phyloP scores from a whole-genome alignment of 345 rosid genomes.

The Acer saccharum region DNA sequence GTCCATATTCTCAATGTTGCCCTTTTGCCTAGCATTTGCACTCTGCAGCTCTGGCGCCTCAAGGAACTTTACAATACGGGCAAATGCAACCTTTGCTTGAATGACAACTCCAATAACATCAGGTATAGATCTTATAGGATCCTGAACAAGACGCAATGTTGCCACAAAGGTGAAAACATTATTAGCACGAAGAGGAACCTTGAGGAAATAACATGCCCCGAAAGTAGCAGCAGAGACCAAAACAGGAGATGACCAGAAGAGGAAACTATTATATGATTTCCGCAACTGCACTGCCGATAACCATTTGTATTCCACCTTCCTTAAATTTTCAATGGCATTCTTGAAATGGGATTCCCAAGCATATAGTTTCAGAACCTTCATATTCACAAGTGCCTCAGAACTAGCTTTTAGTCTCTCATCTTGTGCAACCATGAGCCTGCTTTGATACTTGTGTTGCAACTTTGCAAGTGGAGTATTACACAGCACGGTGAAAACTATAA shows the following conservation, averaged over 20 bases:
- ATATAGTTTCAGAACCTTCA: slow-evolving; percentile 90
- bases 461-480: slow-evolving; percentile 94
- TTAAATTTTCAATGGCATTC: slow-evolving; percentile 70
- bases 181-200: slow-evolving; percentile 74
- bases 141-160: slow-evolving; percentile 86
- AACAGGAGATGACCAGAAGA: slow-evolving; percentile 92
- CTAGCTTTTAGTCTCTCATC: slow-evolving; percentile 83
- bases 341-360: slow-evolving; percentile 95
- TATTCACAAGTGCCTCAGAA: slow-evolving; percentile 80
- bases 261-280: slow-evolving; percentile 64
- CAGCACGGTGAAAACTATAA: slow-evolving; percentile 71
- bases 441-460: slow-evolving; percentile 85
- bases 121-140: slow-evolving; percentile 76
- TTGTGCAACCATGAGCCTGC: slow-evolving; percentile 73
- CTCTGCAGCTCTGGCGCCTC: slow-evolving; percentile 90
- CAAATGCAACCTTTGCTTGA: slow-evolving; percentile 88
- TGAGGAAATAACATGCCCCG: slow-evolving; percentile 74
- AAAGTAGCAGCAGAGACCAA: slow-evolving; percentile 89
- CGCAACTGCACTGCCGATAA: slow-evolving; percentile 78
- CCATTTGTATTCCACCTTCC: slow-evolving; percentile 67
- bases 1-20: slow-evolving; percentile 23
- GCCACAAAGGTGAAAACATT: slow-evolving; percentile 97
- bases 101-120: slow-evolving; percentile 85
- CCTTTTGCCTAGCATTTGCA: slow-evolving; percentile 42
- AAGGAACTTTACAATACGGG: slow-evolving; percentile 72